Evolutionary conservation across 805 yeast species (phyloP).

Genomic region (Candida sphagnicola): DNA sequence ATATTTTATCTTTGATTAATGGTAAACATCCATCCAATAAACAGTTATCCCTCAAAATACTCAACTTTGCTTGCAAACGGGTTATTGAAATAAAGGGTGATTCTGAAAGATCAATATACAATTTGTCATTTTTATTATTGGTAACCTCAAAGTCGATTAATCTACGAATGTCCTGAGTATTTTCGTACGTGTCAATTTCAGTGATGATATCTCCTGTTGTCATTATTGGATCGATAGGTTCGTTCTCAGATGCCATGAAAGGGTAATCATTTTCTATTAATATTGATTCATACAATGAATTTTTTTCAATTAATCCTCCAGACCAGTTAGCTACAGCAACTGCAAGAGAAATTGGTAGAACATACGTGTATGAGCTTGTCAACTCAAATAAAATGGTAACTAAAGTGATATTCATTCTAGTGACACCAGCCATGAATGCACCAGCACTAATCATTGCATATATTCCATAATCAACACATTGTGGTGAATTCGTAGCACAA

Average conservation of each 20-base stretch:
- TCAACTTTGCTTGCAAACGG: conserved; percentile 30
- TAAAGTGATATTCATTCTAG: conserved; percentile 51
- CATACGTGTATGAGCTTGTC: conserved; percentile 54
- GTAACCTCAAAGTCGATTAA: not conserved
- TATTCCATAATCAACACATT: conserved; percentile 45
- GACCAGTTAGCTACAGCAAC: conserved; percentile 57
- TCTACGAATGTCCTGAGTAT: conserved; percentile 2
- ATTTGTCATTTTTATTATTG: conserved; percentile 8
- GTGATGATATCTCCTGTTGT: conserved; percentile 34
- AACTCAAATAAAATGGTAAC: conserved; percentile 51
- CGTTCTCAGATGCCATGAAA: conserved; percentile 41
- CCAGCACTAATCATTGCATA: conserved; percentile 55
- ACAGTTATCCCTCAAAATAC: conserved; percentile 34
- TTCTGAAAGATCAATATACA: conserved; percentile 33
- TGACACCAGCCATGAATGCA: conserved; percentile 55
- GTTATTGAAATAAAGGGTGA: conserved; percentile 30
- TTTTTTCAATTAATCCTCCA: conserved; percentile 48
- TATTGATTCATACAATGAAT: conserved; percentile 47
- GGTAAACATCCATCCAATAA: conserved; percentile 54
- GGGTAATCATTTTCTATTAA: conserved; percentile 50
- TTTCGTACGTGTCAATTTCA: conserved; percentile 13
- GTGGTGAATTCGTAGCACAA: conserved; percentile 1
- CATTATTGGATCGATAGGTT: conserved; percentile 29
- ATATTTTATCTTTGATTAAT: conserved; percentile 29
- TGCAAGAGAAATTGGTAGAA: conserved; percentile 52